Evolutionary conservation across 2,329 filamentous ascomycete genomes (phyloP).

Genomic region (Hypoxylon sp.): DNA sequence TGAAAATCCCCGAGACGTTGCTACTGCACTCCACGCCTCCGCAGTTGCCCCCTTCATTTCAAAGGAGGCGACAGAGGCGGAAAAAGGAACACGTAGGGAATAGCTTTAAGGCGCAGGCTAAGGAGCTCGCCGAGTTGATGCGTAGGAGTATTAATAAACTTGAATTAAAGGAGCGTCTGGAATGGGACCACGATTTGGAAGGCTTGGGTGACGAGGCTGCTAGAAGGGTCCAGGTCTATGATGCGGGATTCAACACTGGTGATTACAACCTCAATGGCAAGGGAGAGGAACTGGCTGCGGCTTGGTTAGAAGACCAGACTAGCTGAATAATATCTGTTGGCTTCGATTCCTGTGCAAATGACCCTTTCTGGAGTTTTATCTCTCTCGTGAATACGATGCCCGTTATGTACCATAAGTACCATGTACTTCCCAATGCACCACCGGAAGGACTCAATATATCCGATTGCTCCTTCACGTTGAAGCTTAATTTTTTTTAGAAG

Average conservation of each 20-base stretch:
- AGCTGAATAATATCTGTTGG: neutral
- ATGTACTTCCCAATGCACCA: too few species aligned
- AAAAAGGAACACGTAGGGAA: conserved; percentile 54
- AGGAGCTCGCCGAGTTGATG: conserved; percentile 64
- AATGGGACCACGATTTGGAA: conserved; percentile 60
- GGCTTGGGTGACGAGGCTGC: conserved; percentile 55
- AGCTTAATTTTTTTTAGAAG: too few species aligned
- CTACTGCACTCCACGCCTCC: conserved; percentile 62
- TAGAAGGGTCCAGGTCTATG: conserved; percentile 58
- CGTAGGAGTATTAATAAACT: conserved; percentile 63
- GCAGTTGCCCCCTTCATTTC: conserved; percentile 31
- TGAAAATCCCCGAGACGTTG: conserved; percentile 65
- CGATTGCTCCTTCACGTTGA: too few species aligned
- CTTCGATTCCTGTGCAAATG: neutral
- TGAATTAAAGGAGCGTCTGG: conserved; percentile 61
- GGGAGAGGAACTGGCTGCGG: conserved; percentile 39
- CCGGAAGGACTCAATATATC: too few species aligned
- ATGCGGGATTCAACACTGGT: conserved; percentile 55
- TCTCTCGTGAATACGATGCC: too few species aligned
- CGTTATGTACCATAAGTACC: too few species aligned
- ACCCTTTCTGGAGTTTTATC: neutral
- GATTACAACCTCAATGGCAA: conserved; percentile 29
- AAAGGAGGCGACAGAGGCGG: conserved; percentile 41
- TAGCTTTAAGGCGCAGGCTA: conserved; percentile 63
- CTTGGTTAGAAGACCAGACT: conserved; percentile 48